Evolutionary conservation across 75 land plant species (phyloP).

Genomic region (Picea glauca): DNA sequence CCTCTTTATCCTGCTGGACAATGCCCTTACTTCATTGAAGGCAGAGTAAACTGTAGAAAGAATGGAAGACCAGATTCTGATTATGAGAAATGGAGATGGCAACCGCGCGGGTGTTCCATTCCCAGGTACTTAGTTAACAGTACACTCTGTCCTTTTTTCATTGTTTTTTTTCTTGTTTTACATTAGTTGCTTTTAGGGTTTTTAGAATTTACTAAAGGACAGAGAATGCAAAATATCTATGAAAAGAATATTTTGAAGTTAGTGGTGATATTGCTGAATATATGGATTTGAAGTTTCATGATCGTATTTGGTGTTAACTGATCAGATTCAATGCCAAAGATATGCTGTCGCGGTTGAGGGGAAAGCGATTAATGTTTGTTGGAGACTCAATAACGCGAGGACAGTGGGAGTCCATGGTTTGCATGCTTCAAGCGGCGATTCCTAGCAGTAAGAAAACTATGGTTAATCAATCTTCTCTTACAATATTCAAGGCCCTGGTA

Average conservation of each 20-base stretch:
- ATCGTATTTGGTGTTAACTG: not conserved
- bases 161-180: too few relatives aligned
- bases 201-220: too few relatives aligned
- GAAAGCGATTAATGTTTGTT: conserved; percentile 46
- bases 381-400: conserved; percentile 70
- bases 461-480: conserved; percentile 5
- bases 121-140: conserved; percentile 9
- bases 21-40: conserved; percentile 53
- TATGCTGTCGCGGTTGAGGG: conserved; percentile 39
- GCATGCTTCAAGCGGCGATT: conserved; percentile 49
- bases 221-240: too few relatives aligned
- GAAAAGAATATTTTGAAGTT: too few relatives aligned
- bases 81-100: conserved; percentile 30
- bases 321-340: conserved; percentile 55
- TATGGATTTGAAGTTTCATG: not conserved
- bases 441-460: conserved; percentile 19
- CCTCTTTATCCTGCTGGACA: conserved; percentile 45
- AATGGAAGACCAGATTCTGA: conserved; percentile 28
- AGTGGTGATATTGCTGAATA: too few relatives aligned
- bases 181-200: too few relatives aligned
- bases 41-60: conserved; percentile 24
- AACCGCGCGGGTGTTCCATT: conserved; percentile 11
- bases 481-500: conserved; percentile 31
- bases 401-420: conserved; percentile 61
- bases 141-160: too few relatives aligned